Evolutionary conservation across 1,139 yeast genomes (phyloP), one percentile per base, ranked within the genome.

Genomic region (Suhomyces terraborum): DNA sequence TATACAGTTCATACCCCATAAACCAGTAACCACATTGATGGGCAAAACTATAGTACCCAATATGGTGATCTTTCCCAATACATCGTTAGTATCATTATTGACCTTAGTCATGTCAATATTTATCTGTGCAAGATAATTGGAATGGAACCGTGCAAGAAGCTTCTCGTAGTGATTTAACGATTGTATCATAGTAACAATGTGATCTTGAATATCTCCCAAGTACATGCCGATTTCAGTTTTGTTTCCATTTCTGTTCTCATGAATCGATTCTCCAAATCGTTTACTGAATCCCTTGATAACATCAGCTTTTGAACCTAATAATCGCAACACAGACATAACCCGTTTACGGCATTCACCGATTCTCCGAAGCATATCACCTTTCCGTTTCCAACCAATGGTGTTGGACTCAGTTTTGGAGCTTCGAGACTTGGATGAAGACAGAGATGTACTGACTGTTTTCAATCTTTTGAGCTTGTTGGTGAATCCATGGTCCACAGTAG

Each of bases 1-100:
- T 8, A 87, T 53, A 50, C 95, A 95, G 67, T 93, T 93, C 98
- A 93, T 93, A 46, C 98, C 98, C 98, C 98, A 93, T 40, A 93
- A 69, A 21, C 98, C 98, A 1, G 98, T 93, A 18, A 93, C 84
- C 42, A 93, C 88, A 59, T 93, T 93, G 75, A 93, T 79, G 3
- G 98, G 98, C 46, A 93, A 69, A 7, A 93, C 96, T 46, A 93
- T 87, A 0, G 98, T 89, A 75, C 98, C 98, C 48, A 93, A 68
- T 31, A 93, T 84, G 6, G 98, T 88, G 43, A 93, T 88, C 59
- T 91, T 88, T 3, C 97, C 96, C 56, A 93, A 76, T 4, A 91
- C 96, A 58, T 93, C 98, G 61, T 93, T 93, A 77, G 95, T 91
- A 54, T 91, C 97, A 56, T 93, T 93, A 64, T 91, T 93, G n/a